Percentiles rank a stretch among this genome's conserved stretches.
phyloP scores from a whole-genome alignment of 2,329 filamentous ascomycete genomes.

The Penicillium sp. region DNA sequence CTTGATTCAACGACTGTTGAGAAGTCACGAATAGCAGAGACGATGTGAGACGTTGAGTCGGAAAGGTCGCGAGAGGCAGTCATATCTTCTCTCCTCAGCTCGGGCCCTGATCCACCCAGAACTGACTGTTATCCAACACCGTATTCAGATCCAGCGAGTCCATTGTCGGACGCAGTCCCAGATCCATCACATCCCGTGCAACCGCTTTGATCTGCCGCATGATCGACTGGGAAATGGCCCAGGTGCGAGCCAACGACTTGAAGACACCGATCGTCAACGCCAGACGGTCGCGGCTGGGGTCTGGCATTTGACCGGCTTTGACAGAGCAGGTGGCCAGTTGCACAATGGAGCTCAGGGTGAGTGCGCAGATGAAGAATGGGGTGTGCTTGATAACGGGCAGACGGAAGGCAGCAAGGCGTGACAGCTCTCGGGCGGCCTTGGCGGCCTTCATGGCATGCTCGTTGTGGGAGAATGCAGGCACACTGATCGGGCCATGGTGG shows the following conservation, averaged over 20 bases:
- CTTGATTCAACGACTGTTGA: not conserved
- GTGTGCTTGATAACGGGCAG: constrained; percentile 67
- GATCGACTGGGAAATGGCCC: constrained; percentile 69
- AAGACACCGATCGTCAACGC: constrained; percentile 75
- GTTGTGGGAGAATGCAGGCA: constrained; percentile 42
- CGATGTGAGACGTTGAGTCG: not conserved
- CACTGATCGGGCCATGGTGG: constrained; percentile 37
- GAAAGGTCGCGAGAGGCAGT: not conserved
- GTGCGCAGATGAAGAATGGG: constrained; percentile 78
- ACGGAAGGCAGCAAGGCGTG: constrained; percentile 63
- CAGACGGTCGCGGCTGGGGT: constrained; percentile 64
- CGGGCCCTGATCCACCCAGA: constrained; percentile 33
- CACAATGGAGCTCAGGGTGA: constrained; percentile 75
- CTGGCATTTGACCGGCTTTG: constrained; percentile 55
- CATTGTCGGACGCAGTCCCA: constrained; percentile 38
- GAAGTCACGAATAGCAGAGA: not conserved
- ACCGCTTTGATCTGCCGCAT: constrained; percentile 72
- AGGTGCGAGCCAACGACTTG: constrained; percentile 65
- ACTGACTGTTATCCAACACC: constrained; percentile 34
- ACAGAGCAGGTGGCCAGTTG: constrained; percentile 75
- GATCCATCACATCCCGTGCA: constrained; percentile 66
- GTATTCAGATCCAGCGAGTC: constrained; percentile 36
- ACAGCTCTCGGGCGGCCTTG: constrained; percentile 73
- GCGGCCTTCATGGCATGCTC: constrained; percentile 76
- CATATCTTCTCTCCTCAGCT: constrained; percentile 13